Base-by-base conservation (phyloP, 225 moss, liverwort and hornwort genomes). In the Takakia lepidozioides region DNA sequence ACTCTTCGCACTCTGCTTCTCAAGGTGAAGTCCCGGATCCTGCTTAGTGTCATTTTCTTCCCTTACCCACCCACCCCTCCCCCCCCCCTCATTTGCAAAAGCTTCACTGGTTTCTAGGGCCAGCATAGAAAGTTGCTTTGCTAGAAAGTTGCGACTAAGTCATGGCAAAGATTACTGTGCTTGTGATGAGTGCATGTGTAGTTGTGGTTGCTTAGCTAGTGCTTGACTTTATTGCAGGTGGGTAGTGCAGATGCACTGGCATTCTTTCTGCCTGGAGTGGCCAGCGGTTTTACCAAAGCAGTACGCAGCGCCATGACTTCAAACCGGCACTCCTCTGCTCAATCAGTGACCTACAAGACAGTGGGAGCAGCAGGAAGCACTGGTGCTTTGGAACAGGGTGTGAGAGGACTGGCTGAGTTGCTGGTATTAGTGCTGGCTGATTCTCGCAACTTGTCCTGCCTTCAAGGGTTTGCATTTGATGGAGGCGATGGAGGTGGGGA, bases 311-410 rank as follows among this genome's bases (percentile, higher is more conserved):
- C 91, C 27, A 75, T 73, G 76, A 80, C 75, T 44, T 68, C 78
- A 52, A 71, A 73, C 57, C 73, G 71, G 46, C 63, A 66, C 14
- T 65, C 73, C 66, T 64, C 69, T 52, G 59, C 64, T 43, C 52
- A 68, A 17, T 45, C 48, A 50, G 76, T 81, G 38, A 57, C 72
- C 15, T 78, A 81, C 56, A 84, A 85, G 61, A 79, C 84, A 29
- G 85, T 87, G 24, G 91, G 98, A 27, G 87, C 91, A 42, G 91
- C 82, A 58, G 98, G 98, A 55, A 91, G 91, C 75, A 80, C 85
- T 39, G 76, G 82, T 35, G 87, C 87, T 37, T 73, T 98, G 56
- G 98, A 87, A 68, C 91, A 91, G 65, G 74, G 87, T 38, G 44
- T 98, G 8, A 72, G 80, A 64, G 82, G 82, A 32, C 58, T 98